Evolutionary conservation across 805 yeast species (phyloP), one percentile per base, ranked within the genome.

Genomic region (Metschnikowia baotianmanensis): DNA sequence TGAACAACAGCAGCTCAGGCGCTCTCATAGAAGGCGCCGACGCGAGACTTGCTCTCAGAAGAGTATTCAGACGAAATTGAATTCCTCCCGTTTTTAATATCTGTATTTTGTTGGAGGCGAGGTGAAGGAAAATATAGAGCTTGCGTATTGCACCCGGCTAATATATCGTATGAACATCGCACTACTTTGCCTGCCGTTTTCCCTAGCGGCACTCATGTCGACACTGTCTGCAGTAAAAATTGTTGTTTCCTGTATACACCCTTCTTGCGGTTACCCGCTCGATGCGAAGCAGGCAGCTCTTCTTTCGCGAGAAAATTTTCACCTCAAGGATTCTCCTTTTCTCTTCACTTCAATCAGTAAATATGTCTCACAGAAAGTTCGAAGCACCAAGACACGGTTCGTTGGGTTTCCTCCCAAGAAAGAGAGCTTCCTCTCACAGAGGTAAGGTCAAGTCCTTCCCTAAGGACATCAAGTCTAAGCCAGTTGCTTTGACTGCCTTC

Each of bases 321-420:
- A 25, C 17, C 13, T 4, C 16, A 17, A 26, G n/a, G 20, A 16
- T 31, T 10, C 13, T 13, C n/a, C 34, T 42, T 50, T 46, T 25
- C 41, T 52, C 62, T 26, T 49, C 40, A 61, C 64, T 57, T 61
- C 62, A 43, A 38, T 61, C 62, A 43, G 37, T 40, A 41, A 43
- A 53, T 52, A 93, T 93, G 99, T 93, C 99, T 74, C 99, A 93
- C 93, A 88, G 99, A 86, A 93, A 93, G 85, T 93, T 71, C 93
- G 98, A 93, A 87, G 95, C 93, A 65, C 99, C 99, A 82, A 89
- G 99, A 82, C 98, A 93, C 90, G 99, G 99, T 77, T 91, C 96
- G 75, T 81, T 93, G 74, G 99, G 98, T 71, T 93, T 89, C 96
- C 81, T 85, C 66, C 99, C 99, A 85, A 89, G 96, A 83, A 93